Evolutionary conservation across 2,329 filamentous ascomycete species (phyloP).

Genomic region (Exophiala alcalophila): DNA sequence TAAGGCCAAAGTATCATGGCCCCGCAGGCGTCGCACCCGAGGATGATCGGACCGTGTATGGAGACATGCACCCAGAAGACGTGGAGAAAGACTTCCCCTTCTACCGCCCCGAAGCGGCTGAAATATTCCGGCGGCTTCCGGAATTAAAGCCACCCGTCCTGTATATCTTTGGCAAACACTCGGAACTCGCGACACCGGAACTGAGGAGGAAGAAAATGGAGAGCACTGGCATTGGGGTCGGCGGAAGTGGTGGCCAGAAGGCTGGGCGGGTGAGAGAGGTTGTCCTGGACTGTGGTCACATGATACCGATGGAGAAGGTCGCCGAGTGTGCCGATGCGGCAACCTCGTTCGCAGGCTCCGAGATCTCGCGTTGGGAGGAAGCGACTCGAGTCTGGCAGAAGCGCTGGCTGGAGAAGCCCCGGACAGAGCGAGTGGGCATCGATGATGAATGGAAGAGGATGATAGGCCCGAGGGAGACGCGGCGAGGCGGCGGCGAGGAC

Average conservation of each 20-base stretch:
- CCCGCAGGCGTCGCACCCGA: conserved; percentile 38
- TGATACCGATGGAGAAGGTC: conserved; percentile 31
- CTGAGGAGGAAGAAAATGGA: conserved; percentile 42
- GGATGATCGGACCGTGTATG: conserved; percentile 37
- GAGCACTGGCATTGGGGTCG: conserved; percentile 39
- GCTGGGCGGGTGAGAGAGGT: conserved; percentile 36
- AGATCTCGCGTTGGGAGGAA: conserved; percentile 19
- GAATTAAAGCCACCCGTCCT: conserved; percentile 44
- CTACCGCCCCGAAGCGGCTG: conserved; percentile 43
- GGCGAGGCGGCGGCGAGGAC: too few species aligned
- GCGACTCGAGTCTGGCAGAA: conserved; percentile 16
- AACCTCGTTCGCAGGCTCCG: conserved; percentile 18
- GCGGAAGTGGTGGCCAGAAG: conserved; percentile 54
- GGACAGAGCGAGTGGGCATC: conserved; percentile 20
- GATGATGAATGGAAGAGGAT: conserved; percentile 25
- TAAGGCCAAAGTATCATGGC: conserved; percentile 56
- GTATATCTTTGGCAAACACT: conserved; percentile 45
- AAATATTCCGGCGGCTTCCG: conserved; percentile 41
- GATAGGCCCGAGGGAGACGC: conserved; percentile 19
- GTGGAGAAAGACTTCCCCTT: conserved; percentile 39
- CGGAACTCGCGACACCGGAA: conserved; percentile 39
- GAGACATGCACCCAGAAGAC: conserved; percentile 43
- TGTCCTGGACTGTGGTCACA: conserved; percentile 26
- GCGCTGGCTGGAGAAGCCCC: conserved; percentile 19
- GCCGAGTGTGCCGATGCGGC: conserved; percentile 24